Conservation (phyloP, 2,329 filamentous ascomycete genomes). For the Penicillium sp. region DNA sequence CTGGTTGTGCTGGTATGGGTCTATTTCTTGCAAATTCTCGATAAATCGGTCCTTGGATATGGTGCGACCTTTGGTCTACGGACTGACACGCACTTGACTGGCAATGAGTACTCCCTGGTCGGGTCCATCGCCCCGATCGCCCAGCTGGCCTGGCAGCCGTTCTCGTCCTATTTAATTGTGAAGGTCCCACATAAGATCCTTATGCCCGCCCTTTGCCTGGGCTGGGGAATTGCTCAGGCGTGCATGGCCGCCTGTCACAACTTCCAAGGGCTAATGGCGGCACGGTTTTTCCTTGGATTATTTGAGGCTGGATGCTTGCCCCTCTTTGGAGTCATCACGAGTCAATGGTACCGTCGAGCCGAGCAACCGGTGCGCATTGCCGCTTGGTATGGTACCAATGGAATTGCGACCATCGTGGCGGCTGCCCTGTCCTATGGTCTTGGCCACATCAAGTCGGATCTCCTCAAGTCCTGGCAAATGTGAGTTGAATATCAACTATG, state of each 20-base stretch:
- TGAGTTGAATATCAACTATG: conserved; percentile 22
- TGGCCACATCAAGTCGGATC: conserved; percentile 53
- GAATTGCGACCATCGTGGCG: conserved; percentile 59
- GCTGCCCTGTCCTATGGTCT: conserved; percentile 60
- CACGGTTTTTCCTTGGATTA: conserved; percentile 56
- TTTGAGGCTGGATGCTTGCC: conserved; percentile 56
- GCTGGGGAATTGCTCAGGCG: conserved; percentile 54
- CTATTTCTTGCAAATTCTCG: conserved; percentile 56
- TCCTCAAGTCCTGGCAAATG: conserved; percentile 56
- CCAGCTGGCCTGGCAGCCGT: conserved; percentile 63
- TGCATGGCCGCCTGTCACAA: conserved; percentile 52
- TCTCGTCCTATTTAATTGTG: conserved; percentile 62
- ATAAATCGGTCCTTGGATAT: conserved; percentile 61
- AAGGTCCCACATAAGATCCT: conserved; percentile 62
- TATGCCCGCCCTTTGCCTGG: conserved; percentile 54
- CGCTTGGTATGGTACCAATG: conserved; percentile 68
- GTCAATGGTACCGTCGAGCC: conserved; percentile 51
- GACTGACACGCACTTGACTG: conserved; percentile 53
- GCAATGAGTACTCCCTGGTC: conserved; percentile 60
- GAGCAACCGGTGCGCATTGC: conserved; percentile 66
- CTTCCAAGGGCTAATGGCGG: conserved; percentile 50
- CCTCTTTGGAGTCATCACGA: conserved; percentile 49
- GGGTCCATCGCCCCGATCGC: conserved; percentile 62
- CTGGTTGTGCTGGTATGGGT: conserved; percentile 52
- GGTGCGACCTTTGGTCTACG: conserved; percentile 59